Conservation (phyloP, 1,284 basidiomycete genomes). For the Cryptococcus maquisensis region DNA sequence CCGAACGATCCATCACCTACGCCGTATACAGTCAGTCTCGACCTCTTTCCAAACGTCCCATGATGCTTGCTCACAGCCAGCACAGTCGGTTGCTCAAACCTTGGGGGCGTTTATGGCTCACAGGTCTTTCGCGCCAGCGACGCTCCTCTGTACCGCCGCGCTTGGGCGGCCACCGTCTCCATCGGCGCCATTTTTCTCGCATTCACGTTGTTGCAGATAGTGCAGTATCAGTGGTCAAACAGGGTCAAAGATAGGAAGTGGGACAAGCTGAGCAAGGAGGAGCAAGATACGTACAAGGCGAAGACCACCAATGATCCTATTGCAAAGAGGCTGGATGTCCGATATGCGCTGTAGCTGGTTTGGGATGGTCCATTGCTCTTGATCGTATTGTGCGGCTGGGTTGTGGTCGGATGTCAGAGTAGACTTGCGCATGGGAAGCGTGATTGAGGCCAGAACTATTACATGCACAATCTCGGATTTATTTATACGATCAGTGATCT, state of each 20-base stretch:
- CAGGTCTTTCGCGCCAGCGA: constrained; percentile 38
- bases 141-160: constrained; percentile 31
- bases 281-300: not conserved
- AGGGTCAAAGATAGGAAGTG: not conserved
- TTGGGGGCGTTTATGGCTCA: constrained; percentile 31
- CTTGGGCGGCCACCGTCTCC: constrained; percentile 27
- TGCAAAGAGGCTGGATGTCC: not conserved
- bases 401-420: no score
- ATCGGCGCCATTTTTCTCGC: constrained; percentile 19
- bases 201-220: constrained; percentile 23
- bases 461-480: not conserved
- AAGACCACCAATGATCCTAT: not conserved
- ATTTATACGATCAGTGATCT: constrained; percentile 58
- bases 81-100: constrained; percentile 18
- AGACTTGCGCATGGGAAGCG: no score
- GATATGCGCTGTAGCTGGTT: not conserved
- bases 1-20: constrained; percentile 9
- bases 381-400: no score
- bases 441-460: not conserved
- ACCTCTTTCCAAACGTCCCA: not conserved
- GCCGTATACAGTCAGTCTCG: constrained; percentile 4
- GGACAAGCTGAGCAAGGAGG: constrained; percentile 1
- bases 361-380: no score
- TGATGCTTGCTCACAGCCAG: not conserved
- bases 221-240: constrained; percentile 33